Evolutionary conservation across 225 moss, liverwort and hornwort species (phyloP).

Genomic region (Antitrichia curtipendula): DNA sequence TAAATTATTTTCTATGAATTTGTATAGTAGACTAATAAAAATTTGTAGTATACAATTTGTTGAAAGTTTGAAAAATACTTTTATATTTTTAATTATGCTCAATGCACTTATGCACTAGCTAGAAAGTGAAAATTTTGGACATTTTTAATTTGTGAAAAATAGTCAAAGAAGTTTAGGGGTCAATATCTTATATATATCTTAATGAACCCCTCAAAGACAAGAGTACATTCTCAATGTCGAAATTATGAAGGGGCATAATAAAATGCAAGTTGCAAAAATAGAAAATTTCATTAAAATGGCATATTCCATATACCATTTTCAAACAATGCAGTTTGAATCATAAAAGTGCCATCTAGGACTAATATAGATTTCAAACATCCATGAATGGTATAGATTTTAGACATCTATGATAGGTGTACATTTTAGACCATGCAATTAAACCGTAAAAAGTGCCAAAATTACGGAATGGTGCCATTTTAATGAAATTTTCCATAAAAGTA

Average conservation of each 20-base stretch:
- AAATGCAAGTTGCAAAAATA: neutral
- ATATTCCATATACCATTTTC: too few relatives aligned
- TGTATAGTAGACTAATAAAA: neutral
- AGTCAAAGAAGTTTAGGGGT: accelerated
- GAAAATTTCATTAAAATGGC: too few relatives aligned
- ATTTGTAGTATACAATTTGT: neutral
- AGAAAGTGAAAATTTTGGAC: neutral
- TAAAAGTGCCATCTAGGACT: too few relatives aligned
- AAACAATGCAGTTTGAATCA: too few relatives aligned
- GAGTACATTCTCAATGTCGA: neutral
- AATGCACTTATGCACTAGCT: too few relatives aligned
- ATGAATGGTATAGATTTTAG: too few relatives aligned
- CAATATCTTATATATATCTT: accelerated
- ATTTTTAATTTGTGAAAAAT: neutral
- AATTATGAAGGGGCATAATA: neutral
- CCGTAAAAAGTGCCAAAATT: too few relatives aligned
- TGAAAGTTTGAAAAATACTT: neutral
- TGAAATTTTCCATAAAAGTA: too few relatives aligned
- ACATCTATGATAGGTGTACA: too few relatives aligned
- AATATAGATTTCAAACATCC: too few relatives aligned
- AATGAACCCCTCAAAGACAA: neutral
- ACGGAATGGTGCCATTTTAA: too few relatives aligned
- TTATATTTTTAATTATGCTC: neutral
- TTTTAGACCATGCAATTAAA: too few relatives aligned
- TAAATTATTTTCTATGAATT: neutral